Percentiles rank a stretch among this genome's conserved stretches.
These are phyloP conservation scores for Odonthalia washingtoniensis DNA, from an alignment of 31 red algal species.

Conservation along the genomic window DNA sequence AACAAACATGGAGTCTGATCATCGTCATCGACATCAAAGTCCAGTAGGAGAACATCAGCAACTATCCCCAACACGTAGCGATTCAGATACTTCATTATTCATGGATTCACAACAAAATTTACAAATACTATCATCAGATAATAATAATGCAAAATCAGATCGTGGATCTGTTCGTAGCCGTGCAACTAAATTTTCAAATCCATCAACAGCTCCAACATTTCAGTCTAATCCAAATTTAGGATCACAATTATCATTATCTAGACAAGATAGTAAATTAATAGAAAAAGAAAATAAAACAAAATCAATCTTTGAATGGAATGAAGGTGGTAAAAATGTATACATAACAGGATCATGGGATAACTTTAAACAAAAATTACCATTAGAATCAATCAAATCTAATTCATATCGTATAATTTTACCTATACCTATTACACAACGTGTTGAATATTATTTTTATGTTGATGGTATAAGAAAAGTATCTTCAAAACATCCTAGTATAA, in stretches of 20 bases:
- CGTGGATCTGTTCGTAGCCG: conserved; percentile 58
- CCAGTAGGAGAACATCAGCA: too few species aligned
- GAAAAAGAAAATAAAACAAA: conserved; percentile 60
- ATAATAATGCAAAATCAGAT: background rate
- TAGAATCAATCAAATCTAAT: conserved; percentile 66
- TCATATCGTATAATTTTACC: conserved; percentile 66
- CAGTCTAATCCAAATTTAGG: too few species aligned
- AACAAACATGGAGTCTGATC: too few species aligned
- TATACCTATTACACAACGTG: conserved; percentile 59
- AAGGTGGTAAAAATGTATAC: conserved; percentile 65
- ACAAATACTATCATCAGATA: too few species aligned
- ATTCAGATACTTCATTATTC: too few species aligned
- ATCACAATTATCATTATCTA: too few species aligned
- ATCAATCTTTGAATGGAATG: conserved; percentile 81
- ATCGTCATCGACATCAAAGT: too few species aligned
- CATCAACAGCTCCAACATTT: conserved; percentile 26
- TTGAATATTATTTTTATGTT: conserved; percentile 75
- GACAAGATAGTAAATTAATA: conserved; percentile 46
- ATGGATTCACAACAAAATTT: too few species aligned
- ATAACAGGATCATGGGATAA: conserved; percentile 78
- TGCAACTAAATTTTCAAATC: conserved; percentile 41
- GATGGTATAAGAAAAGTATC: conserved; percentile 58
- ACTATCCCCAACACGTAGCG: too few species aligned
- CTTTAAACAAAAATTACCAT: conserved; percentile 70
- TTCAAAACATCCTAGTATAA: conserved; percentile 40